Evolutionary conservation across 106 monocot species (phyloP).

Genomic region (Apostasia ramifera): DNA sequence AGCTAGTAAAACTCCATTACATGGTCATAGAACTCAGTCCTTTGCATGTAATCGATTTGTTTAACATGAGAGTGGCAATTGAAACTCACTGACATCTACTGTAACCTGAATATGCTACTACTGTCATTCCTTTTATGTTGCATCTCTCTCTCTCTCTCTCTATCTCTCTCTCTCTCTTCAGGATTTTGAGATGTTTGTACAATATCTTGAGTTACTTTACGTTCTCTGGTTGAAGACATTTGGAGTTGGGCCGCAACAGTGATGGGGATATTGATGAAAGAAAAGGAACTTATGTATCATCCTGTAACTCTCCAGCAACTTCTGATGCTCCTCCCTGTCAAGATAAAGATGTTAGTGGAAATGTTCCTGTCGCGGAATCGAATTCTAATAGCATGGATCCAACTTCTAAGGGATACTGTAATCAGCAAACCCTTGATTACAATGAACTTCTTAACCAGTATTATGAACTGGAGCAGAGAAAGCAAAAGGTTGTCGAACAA

Average conservation of each 20-base stretch:
- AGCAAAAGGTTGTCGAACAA: conserved; percentile 43
- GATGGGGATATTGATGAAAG: background rate
- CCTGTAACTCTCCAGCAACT: conserved; percentile 10
- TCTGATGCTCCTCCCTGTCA: conserved; percentile 5
- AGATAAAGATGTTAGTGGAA: conserved; percentile 13
- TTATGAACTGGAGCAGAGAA: conserved; percentile 67
- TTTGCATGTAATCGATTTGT: no score
- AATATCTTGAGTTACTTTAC: background rate
- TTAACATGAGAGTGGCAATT: no score
- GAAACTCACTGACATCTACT: no score
- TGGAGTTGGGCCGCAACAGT: conserved; percentile 3
- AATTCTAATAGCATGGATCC: background rate
- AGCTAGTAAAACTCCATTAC: no score
- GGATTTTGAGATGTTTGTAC: background rate
- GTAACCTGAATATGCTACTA: no score
- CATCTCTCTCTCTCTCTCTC: background rate
- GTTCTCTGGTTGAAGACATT: conserved; percentile 14
- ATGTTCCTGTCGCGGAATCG: conserved; percentile 12
- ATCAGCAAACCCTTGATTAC: conserved; percentile 27
- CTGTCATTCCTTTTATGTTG: no score
- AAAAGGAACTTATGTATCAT: conserved; percentile 10
- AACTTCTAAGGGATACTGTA: conserved; percentile 10
- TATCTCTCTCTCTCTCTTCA: background rate
- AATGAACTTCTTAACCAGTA: conserved; percentile 43
- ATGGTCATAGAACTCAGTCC: no score